Percentiles rank a stretch among this genome's conserved stretches.
Conservation (phyloP, 805 yeast genomes). For the Kluyveromyces starmeri region DNA sequence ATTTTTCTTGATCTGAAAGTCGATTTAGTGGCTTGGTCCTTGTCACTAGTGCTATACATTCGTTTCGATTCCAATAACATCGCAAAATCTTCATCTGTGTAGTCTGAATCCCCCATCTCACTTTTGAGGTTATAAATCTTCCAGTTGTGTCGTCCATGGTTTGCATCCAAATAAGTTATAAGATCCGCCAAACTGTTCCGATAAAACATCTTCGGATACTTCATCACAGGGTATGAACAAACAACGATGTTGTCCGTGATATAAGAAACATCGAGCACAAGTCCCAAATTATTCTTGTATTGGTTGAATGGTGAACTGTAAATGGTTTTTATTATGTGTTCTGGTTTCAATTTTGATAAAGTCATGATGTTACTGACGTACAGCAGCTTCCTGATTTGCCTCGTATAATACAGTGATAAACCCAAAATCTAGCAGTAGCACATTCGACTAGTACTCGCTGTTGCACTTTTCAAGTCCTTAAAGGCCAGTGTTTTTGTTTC, state of each 20-base stretch:
- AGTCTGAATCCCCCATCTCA: slow-evolving; percentile 39
- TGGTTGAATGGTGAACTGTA: slow-evolving; percentile 20
- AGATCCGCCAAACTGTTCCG: slow-evolving; percentile 47
- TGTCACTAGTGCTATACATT: not conserved
- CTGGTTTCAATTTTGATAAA: slow-evolving; percentile 7
- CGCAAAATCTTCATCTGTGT: slow-evolving; percentile 18
- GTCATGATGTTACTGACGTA: too few relatives aligned
- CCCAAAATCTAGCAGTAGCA: too few relatives aligned
- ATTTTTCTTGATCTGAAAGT: slow-evolving; percentile 3
- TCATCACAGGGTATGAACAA: slow-evolving; percentile 63
- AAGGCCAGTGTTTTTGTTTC: too few relatives aligned
- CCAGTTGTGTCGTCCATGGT: slow-evolving; percentile 52
- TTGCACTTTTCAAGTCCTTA: too few relatives aligned
- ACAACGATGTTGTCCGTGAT: slow-evolving; percentile 59
- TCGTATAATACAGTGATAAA: too few relatives aligned
- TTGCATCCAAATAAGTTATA: slow-evolving; percentile 35
- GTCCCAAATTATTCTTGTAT: slow-evolving; percentile 23
- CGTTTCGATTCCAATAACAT: slow-evolving; percentile 1
- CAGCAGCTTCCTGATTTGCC: too few relatives aligned
- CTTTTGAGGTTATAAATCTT: slow-evolving; percentile 62
- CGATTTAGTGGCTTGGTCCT: not conserved
- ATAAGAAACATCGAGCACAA: slow-evolving; percentile 54
- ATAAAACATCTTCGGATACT: slow-evolving; percentile 35
- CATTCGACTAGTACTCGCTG: too few relatives aligned
- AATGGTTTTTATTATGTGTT: slow-evolving; percentile 12